phyloP scores from a whole-genome alignment of 805 yeast genomes.

The Wickerhamomyces mucosus region DNA sequence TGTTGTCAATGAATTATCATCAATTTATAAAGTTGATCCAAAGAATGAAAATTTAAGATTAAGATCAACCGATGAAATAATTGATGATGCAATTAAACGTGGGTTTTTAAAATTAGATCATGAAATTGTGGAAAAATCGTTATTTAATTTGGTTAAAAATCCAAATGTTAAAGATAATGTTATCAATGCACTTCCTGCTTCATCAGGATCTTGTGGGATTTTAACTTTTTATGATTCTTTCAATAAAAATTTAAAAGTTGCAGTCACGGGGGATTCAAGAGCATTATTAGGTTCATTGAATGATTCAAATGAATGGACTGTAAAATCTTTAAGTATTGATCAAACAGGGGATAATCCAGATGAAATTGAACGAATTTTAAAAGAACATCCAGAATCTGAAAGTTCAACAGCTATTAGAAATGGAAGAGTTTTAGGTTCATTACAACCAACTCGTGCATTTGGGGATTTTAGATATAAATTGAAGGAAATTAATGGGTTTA shows the following conservation, averaged over 20 bases:
- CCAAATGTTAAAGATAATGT: slow-evolving; percentile 54
- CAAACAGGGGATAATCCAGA: slow-evolving; percentile 90
- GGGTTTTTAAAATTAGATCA: slow-evolving; percentile 82
- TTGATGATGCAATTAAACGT: slow-evolving; percentile 70
- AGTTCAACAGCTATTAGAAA: slow-evolving; percentile 68
- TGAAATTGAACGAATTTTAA: slow-evolving; percentile 73
- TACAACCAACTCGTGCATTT: slow-evolving; percentile 94
- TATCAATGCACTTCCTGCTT: slow-evolving; percentile 72
- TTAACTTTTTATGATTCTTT: slow-evolving; percentile 79
- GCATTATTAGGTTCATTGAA: slow-evolving; percentile 74
- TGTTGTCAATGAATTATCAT: slow-evolving; percentile 70
- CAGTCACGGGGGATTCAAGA: slow-evolving; percentile 94
- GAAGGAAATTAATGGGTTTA: slow-evolving; percentile 38
- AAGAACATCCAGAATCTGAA: slow-evolving; percentile 69
- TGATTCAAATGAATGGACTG: slow-evolving; percentile 71
- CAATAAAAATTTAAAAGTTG: slow-evolving; percentile 66
- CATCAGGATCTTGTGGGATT: slow-evolving; percentile 91
- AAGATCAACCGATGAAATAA: slow-evolving; percentile 56
- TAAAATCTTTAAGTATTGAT: slow-evolving; percentile 75
- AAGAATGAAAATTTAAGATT: slow-evolving; percentile 35
- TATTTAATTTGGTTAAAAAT: slow-evolving; percentile 57
- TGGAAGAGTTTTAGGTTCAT: slow-evolving; percentile 86
- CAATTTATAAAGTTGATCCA: slow-evolving; percentile 48
- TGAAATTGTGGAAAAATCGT: slow-evolving; percentile 70
- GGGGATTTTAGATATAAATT: slow-evolving; percentile 95